A percentile compares a stretch with the other conserved stretches of the same genome.
phyloP scores from a whole-genome alignment of 495 filamentous ascomycete species.

The Venustampulla echinocandica region DNA sequence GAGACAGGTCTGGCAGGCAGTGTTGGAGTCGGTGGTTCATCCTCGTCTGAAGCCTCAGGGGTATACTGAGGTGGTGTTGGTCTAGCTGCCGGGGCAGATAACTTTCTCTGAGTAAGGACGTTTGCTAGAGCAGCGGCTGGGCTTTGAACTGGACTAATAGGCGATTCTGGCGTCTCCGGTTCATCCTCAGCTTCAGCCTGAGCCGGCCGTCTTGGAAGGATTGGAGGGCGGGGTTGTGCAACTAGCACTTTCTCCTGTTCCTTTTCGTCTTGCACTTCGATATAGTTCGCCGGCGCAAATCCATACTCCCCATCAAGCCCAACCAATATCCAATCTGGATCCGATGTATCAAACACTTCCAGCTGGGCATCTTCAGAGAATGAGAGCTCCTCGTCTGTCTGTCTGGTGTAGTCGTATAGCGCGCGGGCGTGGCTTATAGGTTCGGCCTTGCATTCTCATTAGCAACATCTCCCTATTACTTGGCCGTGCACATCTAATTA shows the following conservation, averaged over 20 bases:
- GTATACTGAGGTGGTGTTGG: slow-evolving; percentile 44
- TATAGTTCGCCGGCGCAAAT: slow-evolving; percentile 97
- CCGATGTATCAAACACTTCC: slow-evolving; percentile 78
- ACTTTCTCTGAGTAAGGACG: slow-evolving; percentile 17
- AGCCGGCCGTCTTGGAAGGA: slow-evolving; percentile 33
- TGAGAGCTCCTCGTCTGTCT: slow-evolving; percentile 96
- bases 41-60: slow-evolving; percentile 53
- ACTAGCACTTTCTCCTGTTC: not conserved
- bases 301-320: slow-evolving; percentile 80
- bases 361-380: slow-evolving; percentile 84
- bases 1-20: slow-evolving; percentile 65
- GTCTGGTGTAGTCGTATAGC: slow-evolving; percentile 90
- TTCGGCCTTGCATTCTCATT: slow-evolving; percentile 48
- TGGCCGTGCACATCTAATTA: too few species aligned
- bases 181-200: slow-evolving; percentile 30
- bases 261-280: slow-evolving; percentile 45
- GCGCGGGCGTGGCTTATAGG: slow-evolving; percentile 69
- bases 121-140: slow-evolving; percentile 25
- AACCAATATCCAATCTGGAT: slow-evolving; percentile 95
- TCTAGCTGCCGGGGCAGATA: slow-evolving; percentile 13
- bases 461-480: too few species aligned
- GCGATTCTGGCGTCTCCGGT: slow-evolving; percentile 24
- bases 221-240: slow-evolving; percentile 28
- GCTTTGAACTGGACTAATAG: slow-evolving; percentile 14
- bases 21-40: slow-evolving; percentile 51